These are phyloP conservation scores for Micractinium conductrix DNA, from an alignment of 139 green algal genomes.

Conservation along the genomic window DNA sequence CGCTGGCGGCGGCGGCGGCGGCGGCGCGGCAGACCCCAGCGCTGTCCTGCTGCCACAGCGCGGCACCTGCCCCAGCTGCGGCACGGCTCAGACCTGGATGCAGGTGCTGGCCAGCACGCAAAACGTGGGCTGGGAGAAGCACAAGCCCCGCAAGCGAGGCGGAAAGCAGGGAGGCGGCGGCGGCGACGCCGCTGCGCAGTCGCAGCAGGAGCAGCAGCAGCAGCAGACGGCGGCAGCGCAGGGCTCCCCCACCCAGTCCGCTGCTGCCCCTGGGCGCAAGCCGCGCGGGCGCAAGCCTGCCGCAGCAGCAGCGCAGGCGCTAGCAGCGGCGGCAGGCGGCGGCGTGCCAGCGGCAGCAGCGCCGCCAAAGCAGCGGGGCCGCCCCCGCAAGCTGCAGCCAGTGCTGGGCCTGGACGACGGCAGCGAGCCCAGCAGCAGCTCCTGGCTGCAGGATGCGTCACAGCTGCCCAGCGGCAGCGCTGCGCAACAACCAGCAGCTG, in stretches of 20 bases:
- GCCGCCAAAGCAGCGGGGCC: not conserved
- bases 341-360: not conserved
- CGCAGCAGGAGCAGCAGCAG: constrained; percentile 1
- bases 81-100: constrained; percentile 33
- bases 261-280: not conserved
- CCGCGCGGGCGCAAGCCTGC: not conserved
- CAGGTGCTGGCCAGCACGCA: constrained; percentile 43
- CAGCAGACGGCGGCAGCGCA: not conserved
- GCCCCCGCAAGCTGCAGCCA: constrained; percentile 21
- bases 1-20: not conserved
- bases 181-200: not conserved
- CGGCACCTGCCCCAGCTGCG: constrained; percentile 53
- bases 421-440: constrained; percentile 8
- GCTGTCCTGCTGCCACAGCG: constrained; percentile 20
- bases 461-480: not conserved
- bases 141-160: not conserved
- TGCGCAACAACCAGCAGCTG: not conserved
- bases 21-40: not conserved
- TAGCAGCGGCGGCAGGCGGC: not conserved
- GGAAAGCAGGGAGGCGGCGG: not conserved
- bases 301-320: not conserved
- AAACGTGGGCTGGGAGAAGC: constrained; percentile 47
- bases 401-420: not conserved
- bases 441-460: not conserved
- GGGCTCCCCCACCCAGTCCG: not conserved